Evolutionary conservation across 805 yeast genomes (phyloP).

Genomic region (Yarrowia yakushimensis): DNA sequence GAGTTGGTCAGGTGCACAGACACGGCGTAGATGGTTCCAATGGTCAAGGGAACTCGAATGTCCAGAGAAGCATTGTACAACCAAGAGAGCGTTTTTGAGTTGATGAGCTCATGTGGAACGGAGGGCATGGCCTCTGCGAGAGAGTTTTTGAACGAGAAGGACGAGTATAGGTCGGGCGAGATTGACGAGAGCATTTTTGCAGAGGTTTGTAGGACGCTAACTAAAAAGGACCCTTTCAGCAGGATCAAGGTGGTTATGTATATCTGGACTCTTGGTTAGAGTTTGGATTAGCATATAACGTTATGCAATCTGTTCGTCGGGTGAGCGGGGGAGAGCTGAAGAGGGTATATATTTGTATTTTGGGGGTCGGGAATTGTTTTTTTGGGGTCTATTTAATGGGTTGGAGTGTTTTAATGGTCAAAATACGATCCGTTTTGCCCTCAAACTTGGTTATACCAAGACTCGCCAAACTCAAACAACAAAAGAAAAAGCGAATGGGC

Average conservation of each 20-base stretch:
- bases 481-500: no score
- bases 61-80: conserved; percentile 41
- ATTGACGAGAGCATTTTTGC: conserved; percentile 9
- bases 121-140: conserved; percentile 25
- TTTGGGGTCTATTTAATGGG: neutral
- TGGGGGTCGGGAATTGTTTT: neutral
- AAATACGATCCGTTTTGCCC: neutral
- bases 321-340: neutral
- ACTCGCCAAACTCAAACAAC: neutral
- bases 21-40: conserved; percentile 57
- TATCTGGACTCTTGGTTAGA: neutral
- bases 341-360: neutral
- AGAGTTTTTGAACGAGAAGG: conserved; percentile 18
- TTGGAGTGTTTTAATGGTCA: neutral
- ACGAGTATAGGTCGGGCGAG: conserved; percentile 9
- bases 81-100: conserved; percentile 22
- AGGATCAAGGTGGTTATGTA: neutral
- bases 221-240: neutral
- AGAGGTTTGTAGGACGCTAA: neutral
- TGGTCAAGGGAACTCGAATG: conserved; percentile 51
- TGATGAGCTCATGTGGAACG: conserved; percentile 13
- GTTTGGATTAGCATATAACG: neutral
- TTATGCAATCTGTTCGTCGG: neutral
- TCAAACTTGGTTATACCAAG: neutral
- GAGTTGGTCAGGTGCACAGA: conserved; percentile 55